Conservation (phyloP, 2,329 filamentous ascomycete genomes). For the Didymella segeticola region DNA sequence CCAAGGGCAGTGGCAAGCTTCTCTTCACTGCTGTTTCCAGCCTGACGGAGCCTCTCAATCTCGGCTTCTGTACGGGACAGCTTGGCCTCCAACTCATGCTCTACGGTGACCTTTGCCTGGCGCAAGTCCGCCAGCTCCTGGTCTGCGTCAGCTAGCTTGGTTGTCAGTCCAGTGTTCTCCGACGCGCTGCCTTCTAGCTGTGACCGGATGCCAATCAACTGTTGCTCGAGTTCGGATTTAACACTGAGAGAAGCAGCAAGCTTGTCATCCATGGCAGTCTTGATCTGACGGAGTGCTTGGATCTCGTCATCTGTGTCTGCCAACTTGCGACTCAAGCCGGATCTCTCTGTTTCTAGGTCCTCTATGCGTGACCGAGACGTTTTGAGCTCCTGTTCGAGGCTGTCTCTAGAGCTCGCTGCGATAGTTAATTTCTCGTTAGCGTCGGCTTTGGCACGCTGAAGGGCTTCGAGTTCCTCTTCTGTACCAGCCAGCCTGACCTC, state of each 20-base stretch:
- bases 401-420: not conserved
- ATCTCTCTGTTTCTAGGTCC: constrained; percentile 20
- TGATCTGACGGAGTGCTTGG: constrained; percentile 19
- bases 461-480: constrained; percentile 18
- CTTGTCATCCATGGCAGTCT: constrained; percentile 10
- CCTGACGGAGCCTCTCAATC: constrained; percentile 19
- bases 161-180: not conserved
- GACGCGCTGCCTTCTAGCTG: not conserved
- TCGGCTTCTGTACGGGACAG: constrained; percentile 27
- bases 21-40: constrained; percentile 16
- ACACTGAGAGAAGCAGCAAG: not conserved
- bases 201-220: not conserved
- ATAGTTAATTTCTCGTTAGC: constrained; percentile 6
- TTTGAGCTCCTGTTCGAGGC: constrained; percentile 12
- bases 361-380: constrained; percentile 15
- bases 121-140: not conserved
- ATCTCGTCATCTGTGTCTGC: constrained; percentile 28
- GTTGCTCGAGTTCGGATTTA: constrained; percentile 5
- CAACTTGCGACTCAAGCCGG: constrained; percentile 23
- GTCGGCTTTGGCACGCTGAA: constrained; percentile 23
- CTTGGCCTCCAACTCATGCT: constrained; percentile 8
- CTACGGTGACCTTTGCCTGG: not conserved
- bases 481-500: constrained; percentile 18
- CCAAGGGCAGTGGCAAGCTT: not conserved
- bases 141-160: not conserved